Evolutionary conservation across 192 early-diverging fungal genomes (phyloP), one percentile per base, ranked within the genome.

Genomic region (Dissophora globulifera): DNA sequence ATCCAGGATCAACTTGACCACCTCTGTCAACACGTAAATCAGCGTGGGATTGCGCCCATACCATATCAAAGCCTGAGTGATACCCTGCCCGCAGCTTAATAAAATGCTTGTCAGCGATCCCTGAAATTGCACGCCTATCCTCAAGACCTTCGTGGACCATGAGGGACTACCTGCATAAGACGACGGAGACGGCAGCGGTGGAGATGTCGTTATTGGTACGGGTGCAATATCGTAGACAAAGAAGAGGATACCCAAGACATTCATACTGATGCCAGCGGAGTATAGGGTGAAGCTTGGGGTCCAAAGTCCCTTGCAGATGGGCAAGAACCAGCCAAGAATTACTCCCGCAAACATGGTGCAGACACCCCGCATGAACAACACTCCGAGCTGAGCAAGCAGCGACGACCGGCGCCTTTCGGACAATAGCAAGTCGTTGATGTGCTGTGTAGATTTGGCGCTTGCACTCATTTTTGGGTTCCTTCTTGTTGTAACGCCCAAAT

Each of bases 251-350:
- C 61, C 59, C 9, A 87, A 58, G 3, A 58, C 10, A 29, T 49
- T 54, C 30, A 63, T 61, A 29, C 78, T 69, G 4, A 83, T 27
- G 1, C 55, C 79, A 7, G 70, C 56, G 12, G 80, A 63, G 25
- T 82, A 63, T 15, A 85, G 46, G 15, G 79, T 76, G 41, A 80
- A 88, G 12, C 69, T 78, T 1, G 83, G 86, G 0, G 85, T 84
- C 86, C 86, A 88, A n/a, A 88, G 69, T 17, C 65, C 57, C 46
- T 88, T 88, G 62, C 69, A 74, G 38, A 87, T 71, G 1, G 86
- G 86, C 9, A 88, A 29, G 22, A 62, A 32, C 54, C 62, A 78
- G 16, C 35, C 66, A 15, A 61, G 70, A 9, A 67, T 46, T 0
- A 48, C 29, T 19, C 61, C 69, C 10, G 60, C 19, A 30, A 63